Evolutionary conservation across 1,139 yeast genomes (phyloP).

Genomic region (Spathaspora jeffriesii): DNA sequence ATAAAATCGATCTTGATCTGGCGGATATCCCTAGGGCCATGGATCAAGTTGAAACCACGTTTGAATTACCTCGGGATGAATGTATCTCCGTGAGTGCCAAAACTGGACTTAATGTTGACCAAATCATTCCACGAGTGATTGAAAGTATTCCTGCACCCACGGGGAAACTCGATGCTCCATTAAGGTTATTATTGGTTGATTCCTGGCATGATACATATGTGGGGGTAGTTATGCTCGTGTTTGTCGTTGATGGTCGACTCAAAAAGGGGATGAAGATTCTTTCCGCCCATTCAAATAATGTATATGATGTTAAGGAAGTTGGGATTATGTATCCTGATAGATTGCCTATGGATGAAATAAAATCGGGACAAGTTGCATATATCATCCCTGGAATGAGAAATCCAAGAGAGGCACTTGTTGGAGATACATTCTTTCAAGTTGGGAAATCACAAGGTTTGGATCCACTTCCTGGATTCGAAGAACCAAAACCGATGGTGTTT

Average conservation of each 20-base stretch:
- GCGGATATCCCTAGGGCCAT: slow-evolving; percentile 83
- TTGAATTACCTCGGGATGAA: slow-evolving; percentile 74
- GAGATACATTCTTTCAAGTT: slow-evolving; percentile 83
- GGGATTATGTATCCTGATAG: slow-evolving; percentile 96
- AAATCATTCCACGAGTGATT: slow-evolving; percentile 76
- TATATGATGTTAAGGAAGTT: slow-evolving; percentile 87
- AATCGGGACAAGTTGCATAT: slow-evolving; percentile 95
- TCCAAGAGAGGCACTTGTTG: slow-evolving; percentile 84
- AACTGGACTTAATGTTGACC: slow-evolving; percentile 78
- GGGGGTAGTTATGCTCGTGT: slow-evolving; percentile 89
- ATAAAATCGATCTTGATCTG: slow-evolving; percentile 87
- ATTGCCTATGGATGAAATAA: slow-evolving; percentile 57
- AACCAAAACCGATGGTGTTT: slow-evolving; percentile 97
- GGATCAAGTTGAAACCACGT: slow-evolving; percentile 81
- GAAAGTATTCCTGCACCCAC: slow-evolving; percentile 73
- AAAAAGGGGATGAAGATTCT: slow-evolving; percentile 73
- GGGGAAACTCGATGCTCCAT: slow-evolving; percentile 55
- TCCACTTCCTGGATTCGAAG: slow-evolving; percentile 93
- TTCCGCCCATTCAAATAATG: slow-evolving; percentile 75
- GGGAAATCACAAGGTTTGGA: slow-evolving; percentile 63
- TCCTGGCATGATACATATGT: slow-evolving; percentile 96
- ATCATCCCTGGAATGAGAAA: slow-evolving; percentile 92
- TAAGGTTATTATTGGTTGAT: slow-evolving; percentile 83
- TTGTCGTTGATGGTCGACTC: slow-evolving; percentile 80
- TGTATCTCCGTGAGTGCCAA: slow-evolving; percentile 91